These are phyloP conservation scores for Podospora bellae-mahoneyi DNA, from an alignment of 495 filamentous ascomycete genomes.

Conservation along the genomic window DNA sequence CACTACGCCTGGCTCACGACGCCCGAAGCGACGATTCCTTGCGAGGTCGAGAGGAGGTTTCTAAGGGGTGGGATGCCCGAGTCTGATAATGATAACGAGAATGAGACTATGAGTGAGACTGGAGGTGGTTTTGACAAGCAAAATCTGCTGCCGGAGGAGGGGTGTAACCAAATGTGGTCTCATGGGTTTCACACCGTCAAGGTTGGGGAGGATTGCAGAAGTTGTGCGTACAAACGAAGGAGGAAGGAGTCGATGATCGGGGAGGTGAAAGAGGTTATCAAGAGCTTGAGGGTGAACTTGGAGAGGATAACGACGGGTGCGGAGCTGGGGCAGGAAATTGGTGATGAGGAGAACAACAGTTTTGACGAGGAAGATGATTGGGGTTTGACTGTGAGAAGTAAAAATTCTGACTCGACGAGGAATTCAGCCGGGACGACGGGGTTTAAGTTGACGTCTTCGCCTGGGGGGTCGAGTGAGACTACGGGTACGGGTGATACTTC, in stretches of 20 bases:
- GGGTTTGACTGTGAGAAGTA: not conserved
- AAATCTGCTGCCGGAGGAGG: constrained; percentile 1
- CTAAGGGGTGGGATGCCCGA: constrained; percentile 5
- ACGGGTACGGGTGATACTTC: not conserved
- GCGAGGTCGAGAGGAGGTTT: constrained; percentile 21
- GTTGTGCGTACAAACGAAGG: constrained; percentile 12
- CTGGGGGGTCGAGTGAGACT: not conserved
- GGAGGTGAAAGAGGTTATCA: constrained; percentile 14
- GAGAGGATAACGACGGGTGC: not conserved
- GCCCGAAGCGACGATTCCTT: constrained; percentile 10
- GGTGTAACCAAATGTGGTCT: constrained; percentile 26
- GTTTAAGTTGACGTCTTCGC: not conserved
- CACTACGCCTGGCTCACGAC: constrained; percentile 26
- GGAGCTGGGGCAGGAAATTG: not conserved
- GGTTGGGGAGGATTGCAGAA: constrained; percentile 17
- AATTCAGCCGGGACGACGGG: not conserved
- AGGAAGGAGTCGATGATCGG: not conserved
- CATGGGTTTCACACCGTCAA: constrained; percentile 24
- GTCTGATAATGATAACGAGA: not conserved
- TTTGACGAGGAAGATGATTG: not conserved
- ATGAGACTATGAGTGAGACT: not conserved
- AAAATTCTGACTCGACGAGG: not conserved
- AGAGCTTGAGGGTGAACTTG: constrained; percentile 5
- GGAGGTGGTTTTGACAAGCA: not conserved
- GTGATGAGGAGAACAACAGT: not conserved